Evolutionary conservation across 2,329 filamentous ascomycete genomes (phyloP).

Genomic region (Pestalotiopsis sp.): DNA sequence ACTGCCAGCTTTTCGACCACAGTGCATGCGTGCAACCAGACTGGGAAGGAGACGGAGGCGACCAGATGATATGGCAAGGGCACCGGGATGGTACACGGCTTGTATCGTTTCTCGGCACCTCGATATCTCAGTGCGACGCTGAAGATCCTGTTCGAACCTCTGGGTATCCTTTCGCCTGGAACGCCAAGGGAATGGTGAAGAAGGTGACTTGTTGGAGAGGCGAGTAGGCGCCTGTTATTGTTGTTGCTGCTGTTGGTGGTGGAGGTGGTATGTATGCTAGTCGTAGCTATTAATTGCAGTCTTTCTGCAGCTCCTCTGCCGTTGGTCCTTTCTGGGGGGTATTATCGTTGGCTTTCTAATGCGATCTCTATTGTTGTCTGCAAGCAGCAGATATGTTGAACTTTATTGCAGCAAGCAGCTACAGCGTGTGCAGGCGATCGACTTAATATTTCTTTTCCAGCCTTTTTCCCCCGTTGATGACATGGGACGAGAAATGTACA

Average conservation of each 20-base stretch:
- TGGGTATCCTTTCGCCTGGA: background rate
- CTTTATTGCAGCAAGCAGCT: background rate
- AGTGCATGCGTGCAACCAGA: slow-evolving; percentile 47
- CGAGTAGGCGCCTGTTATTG: background rate
- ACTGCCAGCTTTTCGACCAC: slow-evolving; percentile 32
- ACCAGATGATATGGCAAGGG: slow-evolving; percentile 35
- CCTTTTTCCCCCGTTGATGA: background rate
- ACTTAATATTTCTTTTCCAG: slow-evolving; percentile 6
- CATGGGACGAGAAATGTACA: slow-evolving; percentile 7
- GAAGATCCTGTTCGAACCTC: slow-evolving; percentile 1
- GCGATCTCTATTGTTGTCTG: background rate
- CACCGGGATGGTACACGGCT: slow-evolving; percentile 8
- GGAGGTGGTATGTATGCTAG: background rate
- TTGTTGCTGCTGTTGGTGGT: background rate
- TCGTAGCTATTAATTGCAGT: background rate
- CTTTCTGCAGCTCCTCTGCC: background rate
- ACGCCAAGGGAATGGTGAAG: background rate
- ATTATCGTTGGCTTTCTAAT: background rate
- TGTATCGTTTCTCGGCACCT: slow-evolving; percentile 10
- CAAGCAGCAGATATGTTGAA: background rate
- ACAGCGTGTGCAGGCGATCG: slow-evolving; percentile 1
- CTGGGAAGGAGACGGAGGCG: slow-evolving; percentile 48
- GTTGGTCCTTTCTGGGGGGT: background rate
- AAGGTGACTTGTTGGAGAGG: background rate
- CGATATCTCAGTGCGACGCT: slow-evolving; percentile 12